Evolutionary conservation across 2,329 filamentous ascomycete genomes (phyloP), one percentile per base, ranked within the genome.

Genomic region (Raffaelea ambrosiae): DNA sequence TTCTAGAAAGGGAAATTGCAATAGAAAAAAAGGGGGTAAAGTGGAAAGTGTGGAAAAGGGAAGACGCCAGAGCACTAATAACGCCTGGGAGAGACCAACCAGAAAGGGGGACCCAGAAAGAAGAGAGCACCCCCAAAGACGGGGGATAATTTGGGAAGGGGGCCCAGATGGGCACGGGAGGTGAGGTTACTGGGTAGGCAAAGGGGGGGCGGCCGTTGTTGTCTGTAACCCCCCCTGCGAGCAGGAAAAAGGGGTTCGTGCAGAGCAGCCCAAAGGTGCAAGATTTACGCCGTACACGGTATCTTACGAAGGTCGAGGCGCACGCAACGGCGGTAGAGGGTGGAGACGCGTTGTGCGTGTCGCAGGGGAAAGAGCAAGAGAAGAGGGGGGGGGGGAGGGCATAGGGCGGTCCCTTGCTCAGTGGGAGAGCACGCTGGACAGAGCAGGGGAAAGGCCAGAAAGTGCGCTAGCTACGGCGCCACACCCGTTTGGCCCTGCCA

Each of bases 1-100:
- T 49, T 52, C 49, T 53, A 47, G 42, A 51, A 55, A 33, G 52
- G 53, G 53, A 55, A 55, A 55, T 55, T 55, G 50, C 51, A 50
- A 47, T 26, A 50, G 39, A 38, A 46, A 51, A 50, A 55, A 53
- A 52, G 40, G 51, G 51, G 51, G 49, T 40, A 48, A 21, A 35
- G 51, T 49, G 53, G 46, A 44, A 49, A 54, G 33, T 38, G 42
- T 39, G 44, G 46, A 31, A 19, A 21, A 38, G 33, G 44, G 20
- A 44, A 46, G 38, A 33, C 26, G 9, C 7, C 45, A 36, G 5
- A 35, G 26, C 20, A 29, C 19, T 35, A 20, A 44, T 29, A 29
- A 29, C 13, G 26, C 26, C 26, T 29, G 13, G 26, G 26, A 29
- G 26, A 29, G 26, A 29, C 26, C 26, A 29, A 42, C 41, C 19